These are phyloP conservation scores for Periglandula ipomoeae DNA, from an alignment of 2,329 filamentous ascomycete genomes.

Conservation along the genomic window DNA sequence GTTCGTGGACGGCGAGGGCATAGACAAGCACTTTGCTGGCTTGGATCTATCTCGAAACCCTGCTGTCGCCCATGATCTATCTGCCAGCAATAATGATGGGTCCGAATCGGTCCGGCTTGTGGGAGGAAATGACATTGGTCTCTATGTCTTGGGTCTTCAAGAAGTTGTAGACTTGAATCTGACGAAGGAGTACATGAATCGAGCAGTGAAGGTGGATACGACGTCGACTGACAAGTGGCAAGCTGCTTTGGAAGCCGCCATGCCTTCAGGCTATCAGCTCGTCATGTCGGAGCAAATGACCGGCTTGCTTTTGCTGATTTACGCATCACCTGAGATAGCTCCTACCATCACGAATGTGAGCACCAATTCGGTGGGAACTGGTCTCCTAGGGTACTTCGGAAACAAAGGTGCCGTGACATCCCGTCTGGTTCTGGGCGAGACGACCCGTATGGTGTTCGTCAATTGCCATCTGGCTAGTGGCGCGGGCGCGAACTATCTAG, in stretches of 20 bases:
- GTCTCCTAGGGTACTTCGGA: slow-evolving; percentile 84
- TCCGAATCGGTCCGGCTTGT: slow-evolving; percentile 33
- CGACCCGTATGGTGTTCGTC: slow-evolving; percentile 79
- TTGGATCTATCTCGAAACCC: slow-evolving; percentile 35
- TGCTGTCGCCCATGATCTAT: slow-evolving; percentile 22
- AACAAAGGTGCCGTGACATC: slow-evolving; percentile 89
- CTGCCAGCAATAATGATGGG: slow-evolving; percentile 25
- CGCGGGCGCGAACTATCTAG: slow-evolving; percentile 64
- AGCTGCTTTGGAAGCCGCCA: slow-evolving; percentile 58
- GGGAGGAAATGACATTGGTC: slow-evolving; percentile 61
- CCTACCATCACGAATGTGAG: slow-evolving; percentile 73
- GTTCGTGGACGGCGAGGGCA: slow-evolving; percentile 72
- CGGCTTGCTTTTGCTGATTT: slow-evolving; percentile 75
- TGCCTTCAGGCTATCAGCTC: slow-evolving; percentile 69
- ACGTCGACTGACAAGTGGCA: slow-evolving; percentile 71
- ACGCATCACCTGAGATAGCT: slow-evolving; percentile 68
- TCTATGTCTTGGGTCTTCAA: slow-evolving; percentile 86
- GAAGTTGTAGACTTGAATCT: slow-evolving; percentile 84
- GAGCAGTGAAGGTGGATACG: slow-evolving; percentile 60
- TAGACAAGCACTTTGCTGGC: slow-evolving; percentile 53
- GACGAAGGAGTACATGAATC: slow-evolving; percentile 65
- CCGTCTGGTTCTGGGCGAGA: slow-evolving; percentile 78
- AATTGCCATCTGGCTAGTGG: slow-evolving; percentile 90
- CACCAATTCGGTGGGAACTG: slow-evolving; percentile 77
- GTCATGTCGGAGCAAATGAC: slow-evolving; percentile 78